Evolutionary conservation across 306 rosid species (phyloP).

Genomic region (Prunus dulcis): DNA sequence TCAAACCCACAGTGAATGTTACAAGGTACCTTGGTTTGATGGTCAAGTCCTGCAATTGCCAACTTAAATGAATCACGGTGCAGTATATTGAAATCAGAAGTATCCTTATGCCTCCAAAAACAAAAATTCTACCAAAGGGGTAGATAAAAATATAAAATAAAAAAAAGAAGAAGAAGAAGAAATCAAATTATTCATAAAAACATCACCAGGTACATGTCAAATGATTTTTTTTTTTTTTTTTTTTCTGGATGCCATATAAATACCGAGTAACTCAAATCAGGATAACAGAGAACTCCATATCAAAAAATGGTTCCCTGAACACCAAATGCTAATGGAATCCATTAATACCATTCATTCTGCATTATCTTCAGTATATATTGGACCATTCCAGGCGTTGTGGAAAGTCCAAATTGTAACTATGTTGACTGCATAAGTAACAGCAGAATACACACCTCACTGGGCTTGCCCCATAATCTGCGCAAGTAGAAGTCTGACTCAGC

Average conservation of each 20-base stretch:
- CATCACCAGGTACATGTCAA: not conserved
- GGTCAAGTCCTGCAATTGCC: slow-evolving; percentile 75
- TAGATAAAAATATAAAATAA: not conserved
- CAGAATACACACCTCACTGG: slow-evolving; percentile 69
- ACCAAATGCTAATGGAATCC: not conserved
- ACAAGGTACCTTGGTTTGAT: slow-evolving; percentile 82
- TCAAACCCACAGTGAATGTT: slow-evolving; percentile 88
- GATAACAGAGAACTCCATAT: not conserved
- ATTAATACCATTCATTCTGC: not conserved
- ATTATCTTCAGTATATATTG: not conserved
- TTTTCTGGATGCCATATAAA: not conserved
- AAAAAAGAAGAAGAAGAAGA: not conserved
- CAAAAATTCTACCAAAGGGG: not conserved
- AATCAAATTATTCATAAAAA: not conserved
- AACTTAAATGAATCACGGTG: slow-evolving; percentile 24
- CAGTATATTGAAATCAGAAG: not conserved
- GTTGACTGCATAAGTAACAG: not conserved
- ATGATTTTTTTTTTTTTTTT: not conserved
- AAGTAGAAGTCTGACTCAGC: slow-evolving; percentile 81
- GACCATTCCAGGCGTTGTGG: not conserved
- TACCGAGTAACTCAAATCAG: not conserved
- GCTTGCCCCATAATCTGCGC: slow-evolving; percentile 95
- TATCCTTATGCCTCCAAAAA: not conserved
- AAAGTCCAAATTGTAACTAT: slow-evolving; percentile 2
- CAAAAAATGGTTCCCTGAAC: not conserved